Conservation (phyloP, 148 eudicot species). For the Heliamphora exappendiculata region DNA sequence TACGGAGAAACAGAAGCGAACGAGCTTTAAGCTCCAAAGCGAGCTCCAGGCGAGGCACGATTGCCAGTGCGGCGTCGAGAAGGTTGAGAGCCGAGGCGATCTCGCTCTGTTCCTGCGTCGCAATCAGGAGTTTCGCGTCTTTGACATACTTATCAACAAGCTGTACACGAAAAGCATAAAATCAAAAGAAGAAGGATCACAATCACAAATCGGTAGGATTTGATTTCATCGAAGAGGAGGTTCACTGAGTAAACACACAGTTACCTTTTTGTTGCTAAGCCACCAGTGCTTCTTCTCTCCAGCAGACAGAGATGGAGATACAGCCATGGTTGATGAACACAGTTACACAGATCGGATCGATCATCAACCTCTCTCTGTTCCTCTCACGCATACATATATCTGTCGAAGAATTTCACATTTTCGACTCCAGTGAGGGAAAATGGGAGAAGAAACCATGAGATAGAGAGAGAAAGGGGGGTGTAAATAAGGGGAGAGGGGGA, state of each 20-base stretch:
- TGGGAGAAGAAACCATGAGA: constrained; percentile 4
- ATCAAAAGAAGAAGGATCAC: not conserved
- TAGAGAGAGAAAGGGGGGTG: constrained; percentile 1
- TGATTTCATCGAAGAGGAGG: not conserved
- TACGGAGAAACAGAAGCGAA: constrained; percentile 48
- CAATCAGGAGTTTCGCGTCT: constrained; percentile 58
- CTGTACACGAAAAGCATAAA: constrained; percentile 25
- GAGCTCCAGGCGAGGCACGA: constrained; percentile 61
- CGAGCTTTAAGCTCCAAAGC: constrained; percentile 75
- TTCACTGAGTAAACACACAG: no score
- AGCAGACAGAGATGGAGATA: constrained; percentile 33
- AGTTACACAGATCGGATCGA: constrained; percentile 31
- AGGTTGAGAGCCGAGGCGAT: constrained; percentile 53
- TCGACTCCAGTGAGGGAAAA: no score
- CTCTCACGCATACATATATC: not conserved
- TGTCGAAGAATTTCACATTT: not conserved
- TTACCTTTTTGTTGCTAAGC: constrained; percentile 86
- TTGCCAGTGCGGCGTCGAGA: constrained; percentile 59
- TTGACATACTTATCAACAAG: constrained; percentile 67
- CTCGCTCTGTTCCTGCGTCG: constrained; percentile 51
- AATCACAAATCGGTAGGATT: not conserved
- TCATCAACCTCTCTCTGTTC: constrained; percentile 5
- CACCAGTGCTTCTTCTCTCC: constrained; percentile 87
- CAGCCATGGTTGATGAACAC: constrained; percentile 47
- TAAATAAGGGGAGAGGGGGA: no score